phyloP scores from a whole-genome alignment of 352 stramenopile genomes.

The Globisporangium okanoganense region DNA sequence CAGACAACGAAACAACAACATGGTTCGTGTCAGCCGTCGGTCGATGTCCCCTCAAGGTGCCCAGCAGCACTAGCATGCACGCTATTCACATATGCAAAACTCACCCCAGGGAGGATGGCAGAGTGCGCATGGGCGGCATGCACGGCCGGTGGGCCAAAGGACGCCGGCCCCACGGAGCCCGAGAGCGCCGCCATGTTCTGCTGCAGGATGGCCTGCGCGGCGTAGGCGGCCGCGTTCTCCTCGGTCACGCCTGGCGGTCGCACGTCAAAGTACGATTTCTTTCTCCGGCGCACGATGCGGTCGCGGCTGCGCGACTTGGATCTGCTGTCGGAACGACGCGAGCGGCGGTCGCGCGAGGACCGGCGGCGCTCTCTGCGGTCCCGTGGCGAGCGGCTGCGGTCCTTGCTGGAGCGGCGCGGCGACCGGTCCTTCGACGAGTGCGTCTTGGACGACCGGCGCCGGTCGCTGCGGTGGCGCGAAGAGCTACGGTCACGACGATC shows the following conservation, averaged over 20 bases:
- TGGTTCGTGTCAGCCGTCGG: slow-evolving; percentile 30
- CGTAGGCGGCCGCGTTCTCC: slow-evolving; percentile 78
- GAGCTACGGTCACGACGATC: not conserved
- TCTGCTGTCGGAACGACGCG: slow-evolving; percentile 37
- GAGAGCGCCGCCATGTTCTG: slow-evolving; percentile 76
- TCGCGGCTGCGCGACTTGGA: slow-evolving; percentile 32
- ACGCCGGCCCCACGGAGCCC: slow-evolving; percentile 53
- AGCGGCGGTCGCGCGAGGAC: slow-evolving; percentile 22
- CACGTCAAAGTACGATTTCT: slow-evolving; percentile 86
- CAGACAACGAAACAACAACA: slow-evolving; percentile 46
- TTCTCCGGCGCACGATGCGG: slow-evolving; percentile 44
- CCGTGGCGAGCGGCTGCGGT: slow-evolving; percentile 17
- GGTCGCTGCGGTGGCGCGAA: slow-evolving; percentile 17
- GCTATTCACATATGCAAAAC: not conserved
- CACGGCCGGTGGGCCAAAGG: slow-evolving; percentile 38
- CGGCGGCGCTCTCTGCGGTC: slow-evolving; percentile 13
- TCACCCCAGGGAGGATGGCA: slow-evolving; percentile 17
- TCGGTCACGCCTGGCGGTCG: slow-evolving; percentile 73
- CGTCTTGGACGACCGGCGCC: slow-evolving; percentile 32
- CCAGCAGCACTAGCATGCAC: slow-evolving; percentile 2
- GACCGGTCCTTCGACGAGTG: slow-evolving; percentile 18
- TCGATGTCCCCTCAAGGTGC: slow-evolving; percentile 5
- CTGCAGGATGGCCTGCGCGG: slow-evolving; percentile 80
- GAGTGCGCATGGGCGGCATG: slow-evolving; percentile 18
- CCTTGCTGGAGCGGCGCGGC: not conserved